These are phyloP conservation scores for Stemphylium beticola DNA, from an alignment of 2,329 filamentous ascomycete genomes.

Conservation along the genomic window DNA sequence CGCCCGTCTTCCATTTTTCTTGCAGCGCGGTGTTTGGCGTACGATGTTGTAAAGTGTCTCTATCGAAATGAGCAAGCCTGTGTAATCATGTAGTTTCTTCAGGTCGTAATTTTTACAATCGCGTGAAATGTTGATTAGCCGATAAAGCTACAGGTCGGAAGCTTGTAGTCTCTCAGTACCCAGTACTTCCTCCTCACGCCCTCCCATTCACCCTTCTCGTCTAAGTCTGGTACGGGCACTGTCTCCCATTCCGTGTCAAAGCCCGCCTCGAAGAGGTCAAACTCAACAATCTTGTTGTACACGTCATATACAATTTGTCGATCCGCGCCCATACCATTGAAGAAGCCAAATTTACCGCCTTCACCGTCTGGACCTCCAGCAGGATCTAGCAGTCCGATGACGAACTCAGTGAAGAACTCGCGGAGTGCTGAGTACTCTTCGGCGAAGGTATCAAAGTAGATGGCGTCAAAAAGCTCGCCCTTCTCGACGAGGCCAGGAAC, in stretches of 20 bases:
- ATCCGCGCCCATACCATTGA: conserved; percentile 85
- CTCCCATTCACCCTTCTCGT: conserved; percentile 79
- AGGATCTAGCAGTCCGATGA: conserved; percentile 77
- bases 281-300: conserved; percentile 86
- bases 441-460: conserved; percentile 98
- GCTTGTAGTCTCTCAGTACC: conserved; percentile 78
- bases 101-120: not conserved
- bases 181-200: conserved; percentile 89
- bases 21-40: conserved; percentile 16
- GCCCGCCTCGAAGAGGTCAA: conserved; percentile 87
- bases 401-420: conserved; percentile 85
- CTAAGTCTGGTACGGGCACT: conserved; percentile 74
- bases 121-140: conserved; percentile 53
- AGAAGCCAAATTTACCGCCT: conserved; percentile 66
- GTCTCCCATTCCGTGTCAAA: conserved; percentile 88
- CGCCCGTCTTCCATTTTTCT: conserved; percentile 2
- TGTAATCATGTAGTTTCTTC: not conserved
- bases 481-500: conserved; percentile 54
- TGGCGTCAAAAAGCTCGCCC: conserved; percentile 54
- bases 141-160: conserved; percentile 78
- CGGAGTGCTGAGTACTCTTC: conserved; percentile 88
- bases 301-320: conserved; percentile 94
- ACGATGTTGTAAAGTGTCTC: not conserved
- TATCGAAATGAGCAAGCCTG: not conserved
- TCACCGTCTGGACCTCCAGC: conserved; percentile 49